Base-by-base conservation (phyloP, 768 basidiomycete genomes). In the Leccinum pellstonianum region DNA sequence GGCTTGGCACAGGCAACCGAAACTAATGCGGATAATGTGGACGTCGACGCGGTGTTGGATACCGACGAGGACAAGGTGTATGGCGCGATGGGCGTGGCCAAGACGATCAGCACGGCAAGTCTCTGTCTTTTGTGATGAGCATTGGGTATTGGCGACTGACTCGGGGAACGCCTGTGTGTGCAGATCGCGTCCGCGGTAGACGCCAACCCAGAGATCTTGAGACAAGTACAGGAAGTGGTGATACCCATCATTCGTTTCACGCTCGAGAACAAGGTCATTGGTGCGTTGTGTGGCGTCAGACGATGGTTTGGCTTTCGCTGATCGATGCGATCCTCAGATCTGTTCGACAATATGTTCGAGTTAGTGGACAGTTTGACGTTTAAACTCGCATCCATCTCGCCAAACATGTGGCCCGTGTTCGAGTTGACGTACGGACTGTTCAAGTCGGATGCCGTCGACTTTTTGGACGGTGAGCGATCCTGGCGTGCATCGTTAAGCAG, bases 261-360 rank as follows among this genome's bases (percentile, higher is more conserved):
- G 3, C 76, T 95, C 6, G 85, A 93, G 73, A 81, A 85, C 68
- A 88, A 88, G 70, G 69, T 91, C 21, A 77, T 94, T 54, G 91
- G 93, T 91, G 56, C 43, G 83, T 75, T 47, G 15, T 21, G 19
- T 8, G 12, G 19, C 37, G 35, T 4, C 19, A 19, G 43, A 10
- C 0, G 4, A 21, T 2, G 2, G n/a, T 7, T 52, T 37, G 6
- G 3, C 14, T 46, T 53, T 31, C 43, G 43, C 57, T 54, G 11
- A 43, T 8, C 43, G 10, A 12, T 46, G 10, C 66, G 10, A 37
- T 33, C 5, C 2, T 11, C 31, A 91, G 93, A 96, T 68, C 77
- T 95, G 47, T 88, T 91, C 68, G 93, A 94, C 74, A 90, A 91
- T 69, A 84, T 91, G 79, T 94, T 88, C 70, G 91, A 93, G 63